Base-by-base conservation (phyloP, 371 early-diverging fungal species). In the Modicella reniformis region DNA sequence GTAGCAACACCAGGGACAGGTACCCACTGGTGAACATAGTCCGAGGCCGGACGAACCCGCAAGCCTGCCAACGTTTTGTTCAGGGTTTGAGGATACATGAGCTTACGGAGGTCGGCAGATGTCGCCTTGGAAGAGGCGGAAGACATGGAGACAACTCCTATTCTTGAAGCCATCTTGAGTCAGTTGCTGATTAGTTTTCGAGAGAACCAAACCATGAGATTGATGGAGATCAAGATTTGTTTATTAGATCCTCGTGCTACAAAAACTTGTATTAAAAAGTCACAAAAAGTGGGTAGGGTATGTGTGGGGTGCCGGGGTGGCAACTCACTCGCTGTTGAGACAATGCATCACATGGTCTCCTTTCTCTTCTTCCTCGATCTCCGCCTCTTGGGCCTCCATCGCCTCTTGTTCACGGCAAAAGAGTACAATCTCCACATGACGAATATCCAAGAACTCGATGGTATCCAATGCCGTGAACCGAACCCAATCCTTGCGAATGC, bases 21-120 rank as follows among this genome's bases (percentile, higher is more conserved):
- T 33, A 76, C 59, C 77, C 77, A 76, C 25, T 71, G 59, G 48
- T 76, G 77, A 15, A 48, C 49, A 63, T 76, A 76, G 67, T 76
- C 72, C 30, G 71, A 63, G 2, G 49, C 59, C 17, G 77, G 68
- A 17, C 72, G 77, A 54, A 71, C 72, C 12, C 77, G 63, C 40
- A 76, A 62, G 23, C 77, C 77, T 0, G 77, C 34, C 33, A 76
- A 30, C 25, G 71, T 67, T 62, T 67, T 71, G 68, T 59, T 76
- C 55, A 76, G 57, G 1, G 65, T 61, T 25, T 64, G 57, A 21
- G 77, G 77, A n/a, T 71, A 63, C 65, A 76, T 55, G 65, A 76
- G 77, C 33, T 76, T 71, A 34, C 72, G 71, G 29, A 76, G 26
- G 54, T 47, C 53, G 51, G 60, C 52, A 29, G 63, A 32, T 8